Conservation (phyloP, 169 alveolate species). For the Theileria luwenshuni region DNA sequence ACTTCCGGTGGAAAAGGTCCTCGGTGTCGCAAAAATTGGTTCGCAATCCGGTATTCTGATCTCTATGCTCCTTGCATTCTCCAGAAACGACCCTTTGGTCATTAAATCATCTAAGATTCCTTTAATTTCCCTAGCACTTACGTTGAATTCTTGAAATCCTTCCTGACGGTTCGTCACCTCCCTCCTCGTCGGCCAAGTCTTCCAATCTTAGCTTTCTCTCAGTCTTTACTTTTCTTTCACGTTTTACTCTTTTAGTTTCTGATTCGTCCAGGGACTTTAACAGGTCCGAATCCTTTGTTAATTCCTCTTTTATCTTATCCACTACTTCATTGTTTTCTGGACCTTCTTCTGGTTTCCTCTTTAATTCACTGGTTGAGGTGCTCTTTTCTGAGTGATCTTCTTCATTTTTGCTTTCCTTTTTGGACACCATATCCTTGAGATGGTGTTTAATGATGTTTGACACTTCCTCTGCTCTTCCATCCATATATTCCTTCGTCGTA, state of each 20-base stretch:
- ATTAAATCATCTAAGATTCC: constrained; percentile 60
- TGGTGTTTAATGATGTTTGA: constrained; percentile 28
- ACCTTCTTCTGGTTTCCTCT: background rate
- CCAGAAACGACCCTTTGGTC: constrained; percentile 68
- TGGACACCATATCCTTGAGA: constrained; percentile 24
- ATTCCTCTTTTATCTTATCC: background rate
- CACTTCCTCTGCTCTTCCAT: constrained; percentile 33
- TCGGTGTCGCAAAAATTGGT: constrained; percentile 41
- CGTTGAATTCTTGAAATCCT: constrained; percentile 20
- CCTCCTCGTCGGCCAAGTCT: background rate
- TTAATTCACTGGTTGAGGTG: background rate
- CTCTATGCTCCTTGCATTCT: constrained; percentile 61
- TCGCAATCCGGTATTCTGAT: constrained; percentile 61
- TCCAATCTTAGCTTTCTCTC: background rate
- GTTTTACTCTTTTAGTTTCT: background rate
- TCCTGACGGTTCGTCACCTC: constrained; percentile 13
- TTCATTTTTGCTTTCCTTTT: background rate
- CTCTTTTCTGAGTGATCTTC: no score
- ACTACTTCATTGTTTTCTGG: constrained; percentile 3
- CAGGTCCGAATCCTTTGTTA: background rate
- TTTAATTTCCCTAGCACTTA: background rate
- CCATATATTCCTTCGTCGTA: constrained; percentile 38
- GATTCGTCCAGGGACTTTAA: background rate
- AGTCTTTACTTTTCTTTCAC: background rate
- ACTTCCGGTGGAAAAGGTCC: constrained; percentile 74